A percentile compares a stretch with the other conserved stretches of the same genome.
These are phyloP conservation scores for Tillandsia leiboldiana DNA, from an alignment of 176 grass and related monocot species.

Conservation along the genomic window DNA sequence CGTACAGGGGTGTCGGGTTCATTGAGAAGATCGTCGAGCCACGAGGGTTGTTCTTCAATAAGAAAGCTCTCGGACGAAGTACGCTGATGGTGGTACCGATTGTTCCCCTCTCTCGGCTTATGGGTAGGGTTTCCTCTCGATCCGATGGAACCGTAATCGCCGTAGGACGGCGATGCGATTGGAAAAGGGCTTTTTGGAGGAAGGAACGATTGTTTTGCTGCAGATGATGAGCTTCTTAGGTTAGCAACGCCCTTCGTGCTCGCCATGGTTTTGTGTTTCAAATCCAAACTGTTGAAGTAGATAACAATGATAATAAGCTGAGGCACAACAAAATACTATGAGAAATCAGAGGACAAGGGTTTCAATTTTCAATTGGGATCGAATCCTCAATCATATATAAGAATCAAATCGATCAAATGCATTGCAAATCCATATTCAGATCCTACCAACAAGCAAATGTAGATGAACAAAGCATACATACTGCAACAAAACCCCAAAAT, in stretches of 20 bases:
- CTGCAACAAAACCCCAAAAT: not conserved
- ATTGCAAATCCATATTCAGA: not conserved
- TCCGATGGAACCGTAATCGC: conserved; percentile 49
- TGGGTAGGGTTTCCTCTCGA: conserved; percentile 33
- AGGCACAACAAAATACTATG: not conserved
- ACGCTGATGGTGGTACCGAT: conserved; percentile 47
- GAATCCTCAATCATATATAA: not conserved
- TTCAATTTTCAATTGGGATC: not conserved
- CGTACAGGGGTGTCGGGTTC: conserved; percentile 63
- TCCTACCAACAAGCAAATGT: not conserved
- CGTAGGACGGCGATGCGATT: conserved; percentile 20
- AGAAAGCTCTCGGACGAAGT: conserved; percentile 86
- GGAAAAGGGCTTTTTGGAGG: conserved; percentile 87
- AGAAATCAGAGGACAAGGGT: conserved; percentile 6
- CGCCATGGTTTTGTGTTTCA: conserved; percentile 20
- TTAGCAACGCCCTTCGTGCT: conserved; percentile 19
- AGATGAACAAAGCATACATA: not conserved
- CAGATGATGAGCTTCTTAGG: conserved; percentile 17
- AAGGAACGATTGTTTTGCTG: conserved; percentile 26
- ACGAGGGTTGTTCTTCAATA: conserved; percentile 84
- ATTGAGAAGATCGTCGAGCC: conserved; percentile 88
- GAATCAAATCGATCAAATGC: not conserved
- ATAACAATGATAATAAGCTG: not conserved
- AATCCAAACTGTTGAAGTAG: conserved; percentile 1
- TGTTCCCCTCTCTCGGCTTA: conserved; percentile 23